Base-by-base conservation (phyloP, 768 basidiomycete genomes). In the Podaxis sp. region DNA sequence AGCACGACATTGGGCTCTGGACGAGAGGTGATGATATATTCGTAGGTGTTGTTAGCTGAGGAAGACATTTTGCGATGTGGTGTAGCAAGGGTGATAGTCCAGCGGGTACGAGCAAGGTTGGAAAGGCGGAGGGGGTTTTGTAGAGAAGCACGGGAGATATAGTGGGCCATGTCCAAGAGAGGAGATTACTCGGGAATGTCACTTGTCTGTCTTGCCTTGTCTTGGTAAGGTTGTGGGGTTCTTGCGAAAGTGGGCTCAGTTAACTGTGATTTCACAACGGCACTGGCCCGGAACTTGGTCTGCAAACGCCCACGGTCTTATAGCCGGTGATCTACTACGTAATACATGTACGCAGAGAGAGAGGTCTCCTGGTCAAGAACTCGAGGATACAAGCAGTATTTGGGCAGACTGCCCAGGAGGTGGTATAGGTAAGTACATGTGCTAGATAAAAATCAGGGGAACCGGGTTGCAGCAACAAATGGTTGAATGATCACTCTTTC, bases 1-100 rank as follows among this genome's bases (percentile, higher is more conserved):
- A 96, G 86, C n/a, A 84, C 78, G 48, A 93, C 88, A 19, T 81
- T 80, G 2, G 86, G 84, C 58, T 87, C 82, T 1, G 92, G 91
- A 63, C 82, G 81, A 2, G 89, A 86, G 17, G 85, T 82, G 48
- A 93, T 76, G 71, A 93, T 89, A 69, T 86, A 80, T 69, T 85
- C 82, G 75, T 88, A 91, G 60, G 68, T 66, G 46, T 52, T 56
- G 52, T 79, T 72, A 22, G 69, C 63, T 38, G 58, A 52, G 15
- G 52, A 13, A 52, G 86, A 87, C 85, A 88, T 86, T 68, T 79
- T 70, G 55, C 84, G 82, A 64, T 70, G 65, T 36, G 66, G 65
- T 44, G 60, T 17, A 22, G 36, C 30, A 28, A 64, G 52, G 49
- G 56, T 39, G 33, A 63, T 26, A 26, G 52, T 33, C 52, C 63